Evolutionary conservation across 2,329 filamentous ascomycete genomes (phyloP), one percentile per base, ranked within the genome.

Genomic region (Ceratocystiopsis sp.): DNA sequence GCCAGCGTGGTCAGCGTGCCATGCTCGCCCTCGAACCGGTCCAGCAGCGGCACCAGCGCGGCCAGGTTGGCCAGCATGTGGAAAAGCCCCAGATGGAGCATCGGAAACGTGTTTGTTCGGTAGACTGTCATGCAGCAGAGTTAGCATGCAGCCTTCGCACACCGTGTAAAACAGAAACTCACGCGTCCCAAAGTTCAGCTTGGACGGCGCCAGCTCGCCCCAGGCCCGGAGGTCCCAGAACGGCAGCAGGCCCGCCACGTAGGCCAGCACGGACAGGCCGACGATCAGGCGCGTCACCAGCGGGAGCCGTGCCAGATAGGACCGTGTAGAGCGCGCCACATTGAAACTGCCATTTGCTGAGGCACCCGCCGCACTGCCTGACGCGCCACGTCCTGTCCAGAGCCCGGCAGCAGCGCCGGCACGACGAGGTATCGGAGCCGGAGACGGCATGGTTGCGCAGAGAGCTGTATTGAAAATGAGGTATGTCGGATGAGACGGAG

Each of bases 21-120:
- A 60, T 93, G 78, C 59, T 95, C 89, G 48, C 75, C 73, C 64
- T 98, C 91, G 60, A 96, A 98, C 48, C 87, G 75, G 61, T 95
- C 89, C 59, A 98, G 65, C 42, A 98, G 67, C n/a, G 91, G 91
- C 35, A 80, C 78, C 49, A 96, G 60, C 18, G 85, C 83, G 49
- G 93, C 42, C 19, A 85, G 59, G 61, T 96, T 94, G 56, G 93
- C 65, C 42, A 87, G 55, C 48, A 80, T 71, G 61, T 96, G 91
- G 52, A 94, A 66, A 57, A 93, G 71, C 53, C 80, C 81, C 38
- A 76, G 61, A 58, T 98, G 91, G 47, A 95, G 77, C 45, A 98
- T 67, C 1, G 87, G 85, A 56, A 85, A 98, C 0, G 89, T 93
- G 57, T 94, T 95, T 34, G 93, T 71, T 48, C 91, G 79, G 61